Percentiles rank a stretch among this genome's conserved stretches.
Evolutionary conservation across 257 asterid genomes (phyloP).

Genomic region (Solanum arcanum): DNA sequence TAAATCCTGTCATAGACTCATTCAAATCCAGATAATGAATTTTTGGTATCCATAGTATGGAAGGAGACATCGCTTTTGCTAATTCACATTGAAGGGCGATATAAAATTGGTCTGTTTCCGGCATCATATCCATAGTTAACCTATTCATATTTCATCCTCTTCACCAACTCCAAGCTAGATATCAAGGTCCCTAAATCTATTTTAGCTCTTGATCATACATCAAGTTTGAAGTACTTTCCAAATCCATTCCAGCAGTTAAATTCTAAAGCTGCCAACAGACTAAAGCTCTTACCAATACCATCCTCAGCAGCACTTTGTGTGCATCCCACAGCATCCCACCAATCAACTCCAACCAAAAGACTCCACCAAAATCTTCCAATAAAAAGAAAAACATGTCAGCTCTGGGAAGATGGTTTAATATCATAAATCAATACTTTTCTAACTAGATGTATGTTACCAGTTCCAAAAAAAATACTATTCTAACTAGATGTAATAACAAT

Average conservation of each 20-base stretch:
- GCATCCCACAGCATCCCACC: slow-evolving; percentile 99
- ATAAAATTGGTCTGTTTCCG: background rate
- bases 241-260: background rate
- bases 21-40: background rate
- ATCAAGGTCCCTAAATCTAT: background rate
- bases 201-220: background rate
- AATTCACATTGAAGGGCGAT: background rate
- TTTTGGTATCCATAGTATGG: background rate
- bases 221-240: background rate
- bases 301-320: slow-evolving; percentile 99
- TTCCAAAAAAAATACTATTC: background rate
- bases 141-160: background rate
- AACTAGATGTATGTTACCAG: background rate
- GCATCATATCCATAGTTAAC: background rate
- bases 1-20: background rate
- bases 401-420: background rate
- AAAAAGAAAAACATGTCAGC: background rate
- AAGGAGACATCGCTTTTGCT: background rate
- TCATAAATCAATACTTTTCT: background rate
- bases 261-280: background rate
- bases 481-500: background rate
- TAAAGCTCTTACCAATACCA: slow-evolving; percentile 67
- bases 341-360: slow-evolving; percentile 96
- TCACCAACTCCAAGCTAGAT: background rate
- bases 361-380: slow-evolving; percentile 96